Evolutionary conservation across 768 basidiomycete species (phyloP).

Genomic region (Lanmaoa rubissima): DNA sequence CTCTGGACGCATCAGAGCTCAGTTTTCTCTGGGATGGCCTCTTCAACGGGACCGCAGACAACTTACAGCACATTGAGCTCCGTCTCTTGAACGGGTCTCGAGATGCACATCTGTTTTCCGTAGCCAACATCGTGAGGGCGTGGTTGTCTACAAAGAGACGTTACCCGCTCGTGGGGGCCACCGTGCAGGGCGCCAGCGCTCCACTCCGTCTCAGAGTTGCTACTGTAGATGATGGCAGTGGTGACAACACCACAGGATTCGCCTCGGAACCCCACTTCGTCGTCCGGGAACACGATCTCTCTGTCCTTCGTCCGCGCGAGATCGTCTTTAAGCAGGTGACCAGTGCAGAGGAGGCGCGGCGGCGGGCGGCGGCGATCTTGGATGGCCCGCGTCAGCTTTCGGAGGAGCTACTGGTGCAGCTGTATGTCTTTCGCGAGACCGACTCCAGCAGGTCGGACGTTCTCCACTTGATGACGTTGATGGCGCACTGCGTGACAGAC

Average conservation of each 20-base stretch:
- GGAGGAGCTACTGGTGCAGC: conserved; percentile 39
- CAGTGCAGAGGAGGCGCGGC: conserved; percentile 36
- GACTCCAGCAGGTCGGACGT: conserved; percentile 28
- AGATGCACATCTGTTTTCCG: conserved; percentile 24
- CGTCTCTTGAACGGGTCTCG: conserved; percentile 27
- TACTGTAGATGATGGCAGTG: not conserved
- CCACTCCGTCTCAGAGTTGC: not conserved
- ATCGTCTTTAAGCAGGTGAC: conserved; percentile 35
- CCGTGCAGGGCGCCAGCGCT: conserved; percentile 24
- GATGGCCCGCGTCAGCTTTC: conserved; percentile 40
- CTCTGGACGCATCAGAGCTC: conserved; percentile 40
- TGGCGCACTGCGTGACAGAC: conserved; percentile 53
- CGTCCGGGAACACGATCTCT: conserved; percentile 39
- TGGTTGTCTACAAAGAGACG: conserved; percentile 49
- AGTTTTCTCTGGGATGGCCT: conserved; percentile 42
- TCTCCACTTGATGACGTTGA: conserved; percentile 43
- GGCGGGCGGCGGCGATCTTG: conserved; percentile 29
- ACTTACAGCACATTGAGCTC: conserved; percentile 30
- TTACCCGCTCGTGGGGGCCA: conserved; percentile 49
- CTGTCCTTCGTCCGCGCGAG: conserved; percentile 36
- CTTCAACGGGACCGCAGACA: conserved; percentile 47
- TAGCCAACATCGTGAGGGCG: conserved; percentile 37
- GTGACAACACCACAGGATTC: not conserved
- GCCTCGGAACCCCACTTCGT: conserved; percentile 33
- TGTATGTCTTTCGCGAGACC: conserved; percentile 41